Conservation (phyloP, 2,329 filamentous ascomycete genomes). For the Xylaria sp. region DNA sequence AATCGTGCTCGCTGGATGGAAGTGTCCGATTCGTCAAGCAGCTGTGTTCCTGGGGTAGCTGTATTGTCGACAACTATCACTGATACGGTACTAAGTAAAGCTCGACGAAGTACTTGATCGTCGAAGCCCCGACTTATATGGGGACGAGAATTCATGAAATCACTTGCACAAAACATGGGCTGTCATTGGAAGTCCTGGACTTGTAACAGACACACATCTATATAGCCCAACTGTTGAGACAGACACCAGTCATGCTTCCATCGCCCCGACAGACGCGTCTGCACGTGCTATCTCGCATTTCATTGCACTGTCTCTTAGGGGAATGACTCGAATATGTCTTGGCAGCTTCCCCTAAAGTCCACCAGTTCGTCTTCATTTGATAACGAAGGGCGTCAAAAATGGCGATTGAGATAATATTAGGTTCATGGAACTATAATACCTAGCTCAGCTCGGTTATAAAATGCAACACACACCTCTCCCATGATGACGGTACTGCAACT, state of each 20-base stretch:
- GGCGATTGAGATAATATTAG: conserved; percentile 1
- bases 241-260: neutral
- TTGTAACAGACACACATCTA: neutral
- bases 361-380: neutral
- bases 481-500: conserved; percentile 1
- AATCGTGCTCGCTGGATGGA: neutral
- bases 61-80: neutral
- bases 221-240: conserved; percentile 7
- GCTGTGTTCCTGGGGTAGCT: neutral
- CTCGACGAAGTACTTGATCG: neutral
- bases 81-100: neutral
- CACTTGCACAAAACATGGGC: neutral
- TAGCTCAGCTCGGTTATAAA: conserved; percentile 3
- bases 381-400: neutral
- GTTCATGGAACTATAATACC: neutral
- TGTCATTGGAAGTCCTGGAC: conserved; percentile 9
- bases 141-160: neutral
- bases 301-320: neutral
- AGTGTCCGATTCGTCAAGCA: neutral
- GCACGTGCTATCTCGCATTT: neutral
- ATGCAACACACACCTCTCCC: conserved; percentile 12
- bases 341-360: neutral
- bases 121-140: neutral
- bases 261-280: neutral
- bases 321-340: conserved; percentile 11